A percentile compares a stretch with the other conserved stretches of the same genome.
Evolutionary conservation across 345 rosid species (phyloP).

Genomic region (Luvunga scandens): DNA sequence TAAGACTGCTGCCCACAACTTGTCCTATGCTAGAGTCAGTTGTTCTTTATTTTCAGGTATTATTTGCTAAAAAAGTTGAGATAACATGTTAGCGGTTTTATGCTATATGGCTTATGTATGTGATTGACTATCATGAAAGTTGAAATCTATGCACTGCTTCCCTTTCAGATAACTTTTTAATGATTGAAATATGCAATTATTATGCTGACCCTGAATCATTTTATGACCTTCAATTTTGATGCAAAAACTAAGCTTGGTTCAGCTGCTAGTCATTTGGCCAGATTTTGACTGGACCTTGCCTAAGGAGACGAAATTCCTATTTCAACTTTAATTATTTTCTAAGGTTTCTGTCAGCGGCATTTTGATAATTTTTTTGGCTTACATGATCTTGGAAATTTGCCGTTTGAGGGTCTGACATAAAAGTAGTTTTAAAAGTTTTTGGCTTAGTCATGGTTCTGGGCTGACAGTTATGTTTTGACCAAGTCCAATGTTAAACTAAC

Average conservation of each 20-base stretch:
- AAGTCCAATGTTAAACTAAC: not conserved
- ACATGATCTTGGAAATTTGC: not conserved
- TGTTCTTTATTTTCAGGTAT: conserved; percentile 74
- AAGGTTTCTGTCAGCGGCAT: not conserved
- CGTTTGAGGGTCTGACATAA: not conserved
- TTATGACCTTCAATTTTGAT: not conserved
- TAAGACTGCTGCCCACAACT: conserved; percentile 42
- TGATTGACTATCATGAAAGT: not conserved
- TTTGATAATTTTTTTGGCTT: not conserved
- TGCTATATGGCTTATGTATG: not conserved
- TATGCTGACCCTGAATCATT: not conserved
- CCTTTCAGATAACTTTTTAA: not conserved
- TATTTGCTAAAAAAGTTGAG: conserved; percentile 11
- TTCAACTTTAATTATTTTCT: not conserved
- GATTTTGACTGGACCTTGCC: not conserved
- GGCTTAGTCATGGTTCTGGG: not conserved
- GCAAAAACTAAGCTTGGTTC: not conserved
- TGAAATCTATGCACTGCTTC: not conserved
- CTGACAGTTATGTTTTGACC: not conserved
- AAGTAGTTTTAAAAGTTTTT: not conserved
- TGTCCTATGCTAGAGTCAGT: conserved; percentile 68
- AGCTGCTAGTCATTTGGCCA: not conserved
- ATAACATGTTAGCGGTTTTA: not conserved
- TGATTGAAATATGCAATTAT: not conserved
- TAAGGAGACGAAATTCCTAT: not conserved